These are phyloP conservation scores for Schizochytrium sp. DNA, from an alignment of 108 stramenopile species.

Conservation along the genomic window DNA sequence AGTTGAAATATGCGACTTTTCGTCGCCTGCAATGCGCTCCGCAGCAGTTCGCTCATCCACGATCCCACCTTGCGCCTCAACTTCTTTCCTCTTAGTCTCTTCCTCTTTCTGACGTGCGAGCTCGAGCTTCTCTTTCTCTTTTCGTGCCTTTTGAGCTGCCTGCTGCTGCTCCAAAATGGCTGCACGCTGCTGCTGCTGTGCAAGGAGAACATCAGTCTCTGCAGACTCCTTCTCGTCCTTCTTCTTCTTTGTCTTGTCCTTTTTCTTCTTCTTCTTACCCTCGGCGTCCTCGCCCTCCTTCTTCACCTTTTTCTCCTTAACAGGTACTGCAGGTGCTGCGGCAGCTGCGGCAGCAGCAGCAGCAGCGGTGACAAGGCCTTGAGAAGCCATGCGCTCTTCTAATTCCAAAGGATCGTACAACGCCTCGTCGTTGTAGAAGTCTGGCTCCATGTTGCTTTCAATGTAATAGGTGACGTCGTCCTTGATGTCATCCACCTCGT, in stretches of 20 bases:
- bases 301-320: neutral
- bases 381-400: slow-evolving; percentile 22
- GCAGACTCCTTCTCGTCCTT: slow-evolving; percentile 37
- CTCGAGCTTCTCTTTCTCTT: slow-evolving; percentile 76
- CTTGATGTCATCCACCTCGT: slow-evolving; percentile 85
- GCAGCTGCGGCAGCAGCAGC: slow-evolving; percentile 77
- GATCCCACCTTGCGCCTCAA: slow-evolving; percentile 50
- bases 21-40: too few species aligned
- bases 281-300: slow-evolving; percentile 64
- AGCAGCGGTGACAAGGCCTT: slow-evolving; percentile 4
- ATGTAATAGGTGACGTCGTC: slow-evolving; percentile 97
- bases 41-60: slow-evolving; percentile 70
- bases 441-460: slow-evolving; percentile 85
- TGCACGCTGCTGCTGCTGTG: slow-evolving; percentile 82
- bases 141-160: slow-evolving; percentile 72
- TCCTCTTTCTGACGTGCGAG: slow-evolving; percentile 71
- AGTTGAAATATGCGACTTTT: too few species aligned
- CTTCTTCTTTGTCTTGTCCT: slow-evolving; percentile 70
- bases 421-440: slow-evolving; percentile 80
- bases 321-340: neutral
- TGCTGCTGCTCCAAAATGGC: slow-evolving; percentile 75
- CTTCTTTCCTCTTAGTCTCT: slow-evolving; percentile 73
- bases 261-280: slow-evolving; percentile 68
- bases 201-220: slow-evolving; percentile 79
- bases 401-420: slow-evolving; percentile 78